phyloP scores from a whole-genome alignment of 1,139 yeast genomes.

The Blastobotrys proliferans region DNA sequence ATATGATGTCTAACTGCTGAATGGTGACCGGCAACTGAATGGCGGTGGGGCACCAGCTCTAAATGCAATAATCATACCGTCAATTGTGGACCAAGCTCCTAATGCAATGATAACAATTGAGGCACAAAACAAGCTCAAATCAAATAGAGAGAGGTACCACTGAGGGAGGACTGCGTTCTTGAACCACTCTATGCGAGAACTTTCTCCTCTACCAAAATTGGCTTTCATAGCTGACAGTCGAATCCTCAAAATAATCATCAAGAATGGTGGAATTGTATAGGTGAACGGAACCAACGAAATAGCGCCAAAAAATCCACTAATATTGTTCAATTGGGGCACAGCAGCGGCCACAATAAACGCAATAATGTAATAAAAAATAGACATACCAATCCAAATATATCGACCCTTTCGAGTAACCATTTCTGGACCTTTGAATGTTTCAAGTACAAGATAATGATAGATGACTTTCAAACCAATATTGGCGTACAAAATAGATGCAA shows the following conservation, averaged over 20 bases:
- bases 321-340: slow-evolving; percentile 47
- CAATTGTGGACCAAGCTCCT: too few relatives aligned
- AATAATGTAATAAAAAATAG: slow-evolving; percentile 40
- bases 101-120: too few relatives aligned
- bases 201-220: slow-evolving; percentile 26
- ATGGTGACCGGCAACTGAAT: too few relatives aligned
- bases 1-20: too few relatives aligned
- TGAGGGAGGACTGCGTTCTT: too few relatives aligned
- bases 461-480: slow-evolving; percentile 43
- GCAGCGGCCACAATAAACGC: slow-evolving; percentile 48
- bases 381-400: slow-evolving; percentile 36
- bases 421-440: slow-evolving; percentile 33
- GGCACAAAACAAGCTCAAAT: too few relatives aligned
- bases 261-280: slow-evolving; percentile 43
- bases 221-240: slow-evolving; percentile 35
- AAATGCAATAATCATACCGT: too few relatives aligned
- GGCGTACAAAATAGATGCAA: slow-evolving; percentile 44
- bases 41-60: too few relatives aligned
- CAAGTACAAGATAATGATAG: slow-evolving; percentile 37
- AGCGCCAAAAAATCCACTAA: slow-evolving; percentile 49
- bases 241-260: slow-evolving; percentile 36
- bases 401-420: slow-evolving; percentile 35
- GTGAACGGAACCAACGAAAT: slow-evolving; percentile 45
- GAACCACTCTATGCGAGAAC: too few relatives aligned
- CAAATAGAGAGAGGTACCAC: too few relatives aligned